Evolutionary conservation across 768 basidiomycete species (phyloP).

Genomic region (Amanita phalloides): DNA sequence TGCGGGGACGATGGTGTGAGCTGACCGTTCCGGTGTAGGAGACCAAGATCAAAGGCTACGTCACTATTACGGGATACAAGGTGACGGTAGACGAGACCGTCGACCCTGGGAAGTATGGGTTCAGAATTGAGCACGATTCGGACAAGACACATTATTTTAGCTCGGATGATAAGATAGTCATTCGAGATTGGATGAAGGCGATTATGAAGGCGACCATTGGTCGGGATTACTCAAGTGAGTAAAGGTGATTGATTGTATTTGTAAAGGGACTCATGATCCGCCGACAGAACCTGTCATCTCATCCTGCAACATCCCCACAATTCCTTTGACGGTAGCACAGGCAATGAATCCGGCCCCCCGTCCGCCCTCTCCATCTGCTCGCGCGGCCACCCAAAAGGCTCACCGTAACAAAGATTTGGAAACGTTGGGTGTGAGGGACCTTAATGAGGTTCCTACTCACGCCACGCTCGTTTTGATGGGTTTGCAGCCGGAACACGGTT

Average conservation of each 20-base stretch:
- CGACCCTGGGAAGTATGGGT: constrained; percentile 89
- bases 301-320: constrained; percentile 94
- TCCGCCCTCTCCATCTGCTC: constrained; percentile 84
- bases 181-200: constrained; percentile 99
- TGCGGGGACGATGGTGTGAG: too few species aligned
- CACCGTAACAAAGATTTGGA: constrained; percentile 82
- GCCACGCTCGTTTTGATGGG: constrained; percentile 75
- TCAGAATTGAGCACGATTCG: constrained; percentile 82
- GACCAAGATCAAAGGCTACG: constrained; percentile 92
- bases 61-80: constrained; percentile 86
- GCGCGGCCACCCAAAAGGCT: constrained; percentile 82
- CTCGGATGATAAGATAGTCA: constrained; percentile 71
- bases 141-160: constrained; percentile 89
- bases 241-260: not conserved
- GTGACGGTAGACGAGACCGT: constrained; percentile 89
- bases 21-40: constrained; percentile 38
- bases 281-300: constrained; percentile 81
- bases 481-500: constrained; percentile 22
- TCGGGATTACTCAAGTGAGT: constrained; percentile 82
- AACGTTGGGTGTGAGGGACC: constrained; percentile 79
- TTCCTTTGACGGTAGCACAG: constrained; percentile 89
- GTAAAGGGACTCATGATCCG: constrained; percentile 9
- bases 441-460: constrained; percentile 68
- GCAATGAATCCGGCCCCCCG: constrained; percentile 94
- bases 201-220: constrained; percentile 98